These are phyloP conservation scores for Pythium phragmitis DNA, from an alignment of 352 stramenopile species.

Conservation along the genomic window DNA sequence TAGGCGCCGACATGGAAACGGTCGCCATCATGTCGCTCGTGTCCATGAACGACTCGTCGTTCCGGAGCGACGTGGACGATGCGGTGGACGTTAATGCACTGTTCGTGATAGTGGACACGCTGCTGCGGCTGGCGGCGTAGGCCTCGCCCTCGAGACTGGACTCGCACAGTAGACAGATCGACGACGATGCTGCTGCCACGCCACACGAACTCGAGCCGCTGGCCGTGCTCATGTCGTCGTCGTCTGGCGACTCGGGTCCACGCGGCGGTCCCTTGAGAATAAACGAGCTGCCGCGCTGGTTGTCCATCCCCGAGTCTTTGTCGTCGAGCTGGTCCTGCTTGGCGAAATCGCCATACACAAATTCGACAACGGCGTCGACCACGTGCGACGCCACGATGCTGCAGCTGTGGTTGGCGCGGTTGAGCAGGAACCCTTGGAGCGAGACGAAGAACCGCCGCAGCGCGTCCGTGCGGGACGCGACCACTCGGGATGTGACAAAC, in stretches of 20 bases:
- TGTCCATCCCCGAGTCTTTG: conserved; percentile 15
- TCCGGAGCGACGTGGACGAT: conserved; percentile 24
- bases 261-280: conserved; percentile 5
- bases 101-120: conserved; percentile 7
- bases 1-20: conserved; percentile 16
- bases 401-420: conserved; percentile 63
- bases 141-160: conserved; percentile 48
- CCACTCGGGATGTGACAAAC: conserved; percentile 43
- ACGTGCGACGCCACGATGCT: conserved; percentile 30
- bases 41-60: conserved; percentile 28
- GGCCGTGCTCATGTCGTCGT: conserved; percentile 33
- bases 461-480: conserved; percentile 45
- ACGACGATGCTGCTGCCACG: not conserved
- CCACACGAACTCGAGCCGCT: conserved; percentile 10
- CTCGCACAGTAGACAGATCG: conserved; percentile 38
- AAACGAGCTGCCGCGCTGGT: conserved; percentile 10
- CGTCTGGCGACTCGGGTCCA: conserved; percentile 25
- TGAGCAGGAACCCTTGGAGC: conserved; percentile 53
- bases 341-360: conserved; percentile 62
- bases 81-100: not conserved
- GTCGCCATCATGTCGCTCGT: not conserved
- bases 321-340: conserved; percentile 43
- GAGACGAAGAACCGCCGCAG: conserved; percentile 62
- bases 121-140: conserved; percentile 27
- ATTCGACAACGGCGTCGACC: conserved; percentile 50